Percentiles rank a stretch among this genome's conserved stretches.
These are phyloP conservation scores for Alternaria sp. DNA, from an alignment of 2,329 filamentous ascomycete species.

Conservation along the genomic window DNA sequence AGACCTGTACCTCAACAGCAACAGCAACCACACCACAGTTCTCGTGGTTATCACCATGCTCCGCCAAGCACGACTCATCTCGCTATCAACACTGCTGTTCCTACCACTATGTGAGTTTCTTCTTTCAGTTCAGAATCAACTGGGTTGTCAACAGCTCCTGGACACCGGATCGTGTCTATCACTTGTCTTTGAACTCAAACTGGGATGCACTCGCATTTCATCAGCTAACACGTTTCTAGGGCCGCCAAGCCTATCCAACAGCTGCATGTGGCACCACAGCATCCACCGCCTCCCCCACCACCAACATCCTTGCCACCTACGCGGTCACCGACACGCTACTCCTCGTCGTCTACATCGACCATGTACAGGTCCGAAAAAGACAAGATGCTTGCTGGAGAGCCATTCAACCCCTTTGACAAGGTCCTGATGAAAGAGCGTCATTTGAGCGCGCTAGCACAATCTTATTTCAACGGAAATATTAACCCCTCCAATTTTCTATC, in stretches of 20 bases:
- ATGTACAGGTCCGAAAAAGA: conserved; percentile 74
- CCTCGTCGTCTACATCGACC: conserved; percentile 32
- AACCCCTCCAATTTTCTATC: conserved; percentile 73
- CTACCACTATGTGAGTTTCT: conserved; percentile 13
- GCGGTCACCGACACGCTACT: conserved; percentile 33
- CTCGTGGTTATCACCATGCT: conserved; percentile 42
- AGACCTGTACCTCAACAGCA: conserved; percentile 25
- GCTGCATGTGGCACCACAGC: conserved; percentile 34
- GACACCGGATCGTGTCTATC: not conserved
- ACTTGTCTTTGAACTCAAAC: not conserved
- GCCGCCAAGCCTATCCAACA: conserved; percentile 49
- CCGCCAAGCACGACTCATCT: conserved; percentile 39
- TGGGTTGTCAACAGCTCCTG: not conserved
- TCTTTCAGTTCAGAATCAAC: not conserved
- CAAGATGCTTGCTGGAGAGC: conserved; percentile 82
- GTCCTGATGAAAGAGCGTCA: conserved; percentile 85
- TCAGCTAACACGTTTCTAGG: conserved; percentile 5
- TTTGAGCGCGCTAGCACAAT: conserved; percentile 79
- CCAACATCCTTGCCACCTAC: conserved; percentile 24
- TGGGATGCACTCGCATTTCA: not conserved
- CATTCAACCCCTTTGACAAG: conserved; percentile 80
- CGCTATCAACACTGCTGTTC: conserved; percentile 23
- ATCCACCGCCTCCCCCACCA: conserved; percentile 26
- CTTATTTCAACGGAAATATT: conserved; percentile 83
- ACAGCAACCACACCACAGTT: conserved; percentile 37